Evolutionary conservation across 2,329 filamentous ascomycete species (phyloP).

Genomic region (Tolypocladium cylindrosporum): DNA sequence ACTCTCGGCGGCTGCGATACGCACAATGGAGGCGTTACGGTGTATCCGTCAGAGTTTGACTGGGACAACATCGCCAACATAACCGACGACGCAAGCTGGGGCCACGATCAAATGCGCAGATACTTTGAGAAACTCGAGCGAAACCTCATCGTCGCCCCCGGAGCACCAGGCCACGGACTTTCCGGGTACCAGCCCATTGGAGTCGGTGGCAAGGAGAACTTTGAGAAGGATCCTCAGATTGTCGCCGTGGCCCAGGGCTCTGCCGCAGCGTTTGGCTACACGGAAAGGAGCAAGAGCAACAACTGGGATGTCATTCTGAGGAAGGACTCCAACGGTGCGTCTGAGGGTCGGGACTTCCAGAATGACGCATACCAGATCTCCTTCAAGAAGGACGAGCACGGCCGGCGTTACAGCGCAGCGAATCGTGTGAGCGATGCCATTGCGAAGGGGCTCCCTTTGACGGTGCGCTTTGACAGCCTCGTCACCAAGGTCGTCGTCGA

Average conservation of each 20-base stretch:
- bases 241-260: constrained; percentile 28
- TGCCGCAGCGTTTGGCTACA: neutral
- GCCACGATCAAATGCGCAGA: constrained; percentile 26
- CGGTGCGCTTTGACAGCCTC: constrained; percentile 13
- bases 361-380: neutral
- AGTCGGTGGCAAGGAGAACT: constrained; percentile 5
- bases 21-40: constrained; percentile 26
- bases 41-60: constrained; percentile 29
- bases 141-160: constrained; percentile 28
- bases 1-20: constrained; percentile 30
- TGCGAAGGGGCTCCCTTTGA: constrained; percentile 11
- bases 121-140: constrained; percentile 32
- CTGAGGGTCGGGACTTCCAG: neutral
- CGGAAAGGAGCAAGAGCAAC: neutral
- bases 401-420: neutral
- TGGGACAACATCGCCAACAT: constrained; percentile 28
- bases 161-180: constrained; percentile 30
- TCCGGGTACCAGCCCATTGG: constrained; percentile 23
- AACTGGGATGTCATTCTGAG: neutral
- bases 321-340: neutral
- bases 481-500: constrained; percentile 29
- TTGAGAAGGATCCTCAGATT: constrained; percentile 11
- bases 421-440: constrained; percentile 8
- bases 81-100: constrained; percentile 34
- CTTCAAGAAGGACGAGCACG: neutral